These are phyloP conservation scores for Scheffersomyces ergatensis DNA, from an alignment of 805 yeast genomes.

Conservation along the genomic window DNA sequence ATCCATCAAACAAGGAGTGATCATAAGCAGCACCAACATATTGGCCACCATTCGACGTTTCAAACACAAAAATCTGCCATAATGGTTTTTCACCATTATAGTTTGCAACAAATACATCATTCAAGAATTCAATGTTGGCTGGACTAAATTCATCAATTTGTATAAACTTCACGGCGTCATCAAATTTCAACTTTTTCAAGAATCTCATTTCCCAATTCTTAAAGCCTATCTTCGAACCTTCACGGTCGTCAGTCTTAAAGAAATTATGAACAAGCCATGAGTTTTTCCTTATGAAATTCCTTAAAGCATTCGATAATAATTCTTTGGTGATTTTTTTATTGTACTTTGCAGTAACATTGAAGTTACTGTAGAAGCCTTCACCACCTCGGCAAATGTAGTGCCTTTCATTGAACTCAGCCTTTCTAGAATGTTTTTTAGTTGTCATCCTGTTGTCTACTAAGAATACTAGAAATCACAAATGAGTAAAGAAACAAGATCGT, in stretches of 20 bases:
- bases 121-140: constrained; percentile 6
- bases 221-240: constrained; percentile 4
- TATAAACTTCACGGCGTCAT: constrained; percentile 14
- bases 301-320: constrained; percentile 13
- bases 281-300: constrained; percentile 10
- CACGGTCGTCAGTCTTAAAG: constrained; percentile 9
- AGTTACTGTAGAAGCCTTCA: constrained; percentile 15
- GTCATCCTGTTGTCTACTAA: too few relatives aligned
- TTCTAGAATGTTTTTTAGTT: constrained; percentile 3
- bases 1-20: constrained; percentile 29
- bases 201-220: constrained; percentile 13
- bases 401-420: constrained; percentile 20
- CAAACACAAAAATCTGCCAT: constrained; percentile 18
- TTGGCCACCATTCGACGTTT: constrained; percentile 7
- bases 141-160: constrained; percentile 11
- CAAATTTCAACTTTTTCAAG: constrained; percentile 12
- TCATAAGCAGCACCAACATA: constrained; percentile 19
- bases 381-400: constrained; percentile 18
- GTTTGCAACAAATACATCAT: not conserved
- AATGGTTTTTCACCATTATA: constrained; percentile 12
- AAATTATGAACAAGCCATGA: constrained; percentile 16
- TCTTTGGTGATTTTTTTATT: constrained; percentile 6
- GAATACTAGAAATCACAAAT: too few relatives aligned
- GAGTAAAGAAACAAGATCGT: too few relatives aligned
- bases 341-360: constrained; percentile 18